Evolutionary conservation across 1,284 basidiomycete genomes (phyloP).

Genomic region (Sanguinoderma infundibulare): DNA sequence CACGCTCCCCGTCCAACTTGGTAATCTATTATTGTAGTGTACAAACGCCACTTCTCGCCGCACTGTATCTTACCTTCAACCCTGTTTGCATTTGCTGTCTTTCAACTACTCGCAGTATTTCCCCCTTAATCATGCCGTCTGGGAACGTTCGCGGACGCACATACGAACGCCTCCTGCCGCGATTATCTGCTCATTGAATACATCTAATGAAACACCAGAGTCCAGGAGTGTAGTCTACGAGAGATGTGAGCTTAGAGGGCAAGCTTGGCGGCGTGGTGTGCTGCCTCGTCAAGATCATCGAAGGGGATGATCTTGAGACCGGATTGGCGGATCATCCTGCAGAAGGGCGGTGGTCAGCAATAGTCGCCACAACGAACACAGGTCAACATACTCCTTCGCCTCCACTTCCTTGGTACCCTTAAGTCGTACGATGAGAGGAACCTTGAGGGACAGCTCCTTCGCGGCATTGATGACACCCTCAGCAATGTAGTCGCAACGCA

Average conservation of each 20-base stretch:
- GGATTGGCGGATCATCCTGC: conserved; percentile 91
- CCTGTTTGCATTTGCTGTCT: conserved; percentile 34
- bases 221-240: conserved; percentile 24
- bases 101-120: conserved; percentile 22
- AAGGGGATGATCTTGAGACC: conserved; percentile 93
- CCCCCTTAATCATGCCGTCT: conserved; percentile 30
- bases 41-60: conserved; percentile 18
- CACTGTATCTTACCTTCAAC: conserved; percentile 24
- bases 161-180: conserved; percentile 8
- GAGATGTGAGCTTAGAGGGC: conserved; percentile 38
- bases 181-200: conserved; percentile 24
- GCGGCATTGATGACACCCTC: conserved; percentile 99
- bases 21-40: conserved; percentile 36
- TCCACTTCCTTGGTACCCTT: conserved; percentile 98
- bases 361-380: background rate
- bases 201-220: conserved; percentile 23
- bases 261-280: conserved; percentile 82
- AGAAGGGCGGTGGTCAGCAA: background rate
- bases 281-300: conserved; percentile 86
- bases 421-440: conserved; percentile 92
- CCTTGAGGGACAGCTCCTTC: conserved; percentile 84
- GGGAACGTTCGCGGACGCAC: conserved; percentile 5
- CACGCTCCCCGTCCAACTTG: conserved; percentile 39
- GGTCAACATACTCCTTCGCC: conserved; percentile 82
- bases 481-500: conserved; percentile 98